These are phyloP conservation scores for Pelargonium cotyledonis DNA, from an alignment of 441 rosid species.

Conservation along the genomic window DNA sequence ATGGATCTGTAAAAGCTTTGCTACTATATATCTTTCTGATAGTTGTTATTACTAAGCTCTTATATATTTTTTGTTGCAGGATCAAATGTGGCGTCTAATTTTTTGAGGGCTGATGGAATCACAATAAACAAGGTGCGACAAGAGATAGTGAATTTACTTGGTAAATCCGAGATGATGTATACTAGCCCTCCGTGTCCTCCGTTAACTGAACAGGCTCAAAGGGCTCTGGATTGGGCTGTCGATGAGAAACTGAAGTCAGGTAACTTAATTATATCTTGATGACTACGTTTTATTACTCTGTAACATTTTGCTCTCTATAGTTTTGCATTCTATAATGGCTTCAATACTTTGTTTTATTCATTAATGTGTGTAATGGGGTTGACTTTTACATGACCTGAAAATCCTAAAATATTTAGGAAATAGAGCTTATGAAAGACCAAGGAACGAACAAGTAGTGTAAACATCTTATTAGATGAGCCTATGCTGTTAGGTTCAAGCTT, in stretches of 20 bases:
- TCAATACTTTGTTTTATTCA: no score
- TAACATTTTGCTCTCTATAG: no score
- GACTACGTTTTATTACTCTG: neutral
- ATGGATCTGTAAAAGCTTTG: neutral
- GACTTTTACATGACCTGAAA: neutral
- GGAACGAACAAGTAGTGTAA: neutral
- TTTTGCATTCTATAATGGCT: neutral
- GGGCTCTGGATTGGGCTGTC: slow-evolving; percentile 73
- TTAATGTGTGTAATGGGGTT: neutral
- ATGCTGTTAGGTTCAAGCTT: neutral
- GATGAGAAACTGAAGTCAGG: slow-evolving; percentile 82
- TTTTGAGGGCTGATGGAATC: slow-evolving; percentile 65
- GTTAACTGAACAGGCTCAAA: slow-evolving; percentile 69
- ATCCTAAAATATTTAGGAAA: neutral
- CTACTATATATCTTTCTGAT: neutral
- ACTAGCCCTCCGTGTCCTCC: slow-evolving; percentile 82
- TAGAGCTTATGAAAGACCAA: neutral
- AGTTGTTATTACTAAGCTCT: neutral
- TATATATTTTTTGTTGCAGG: slow-evolving; percentile 32
- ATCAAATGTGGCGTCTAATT: slow-evolving; percentile 76
- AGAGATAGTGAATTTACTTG: slow-evolving; percentile 61
- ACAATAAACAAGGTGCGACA: slow-evolving; percentile 64
- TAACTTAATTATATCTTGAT: slow-evolving; percentile 14
- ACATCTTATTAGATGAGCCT: neutral
- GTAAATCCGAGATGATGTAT: slow-evolving; percentile 66